A percentile compares a stretch with the other conserved stretches of the same genome.
Evolutionary conservation across 2,329 filamentous ascomycete genomes (phyloP).

Genomic region (Epichloe typhina): DNA sequence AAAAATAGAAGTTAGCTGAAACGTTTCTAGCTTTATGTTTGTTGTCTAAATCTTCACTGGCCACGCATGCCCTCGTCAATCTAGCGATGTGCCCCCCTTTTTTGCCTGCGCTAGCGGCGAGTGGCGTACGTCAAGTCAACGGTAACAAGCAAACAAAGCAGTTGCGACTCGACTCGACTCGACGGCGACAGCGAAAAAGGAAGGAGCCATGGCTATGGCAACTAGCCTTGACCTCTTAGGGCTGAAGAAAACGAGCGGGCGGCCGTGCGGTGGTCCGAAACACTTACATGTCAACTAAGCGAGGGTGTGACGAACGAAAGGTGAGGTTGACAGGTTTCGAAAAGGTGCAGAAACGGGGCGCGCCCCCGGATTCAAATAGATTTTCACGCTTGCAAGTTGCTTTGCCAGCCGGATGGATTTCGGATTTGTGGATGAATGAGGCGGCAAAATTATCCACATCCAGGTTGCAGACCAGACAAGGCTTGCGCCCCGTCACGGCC

Average conservation of each 20-base stretch:
- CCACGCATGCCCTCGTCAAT: background rate
- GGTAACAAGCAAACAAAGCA: background rate
- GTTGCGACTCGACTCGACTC: background rate
- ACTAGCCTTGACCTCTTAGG: too few species aligned
- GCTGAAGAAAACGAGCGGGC: background rate
- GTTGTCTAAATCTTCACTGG: too few species aligned
- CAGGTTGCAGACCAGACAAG: background rate
- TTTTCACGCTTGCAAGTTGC: background rate
- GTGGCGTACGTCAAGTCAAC: background rate
- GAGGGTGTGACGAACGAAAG: constrained; percentile 1
- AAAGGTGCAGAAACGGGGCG: background rate
- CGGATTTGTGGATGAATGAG: constrained; percentile 4
- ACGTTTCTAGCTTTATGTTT: background rate
- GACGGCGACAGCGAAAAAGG: background rate
- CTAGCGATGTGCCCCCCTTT: background rate
- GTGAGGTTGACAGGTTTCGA: background rate
- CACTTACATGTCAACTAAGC: constrained; percentile 1
- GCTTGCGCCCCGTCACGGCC: background rate
- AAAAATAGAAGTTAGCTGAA: background rate
- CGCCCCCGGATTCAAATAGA: constrained; percentile 5
- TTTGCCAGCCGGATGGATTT: background rate
- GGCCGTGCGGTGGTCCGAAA: background rate
- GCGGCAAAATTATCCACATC: constrained; percentile 6
- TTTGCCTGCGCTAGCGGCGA: too few species aligned
- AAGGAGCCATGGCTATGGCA: background rate